Evolutionary conservation across 352 stramenopile species (phyloP).

Genomic region (Globisporangium lucens): DNA sequence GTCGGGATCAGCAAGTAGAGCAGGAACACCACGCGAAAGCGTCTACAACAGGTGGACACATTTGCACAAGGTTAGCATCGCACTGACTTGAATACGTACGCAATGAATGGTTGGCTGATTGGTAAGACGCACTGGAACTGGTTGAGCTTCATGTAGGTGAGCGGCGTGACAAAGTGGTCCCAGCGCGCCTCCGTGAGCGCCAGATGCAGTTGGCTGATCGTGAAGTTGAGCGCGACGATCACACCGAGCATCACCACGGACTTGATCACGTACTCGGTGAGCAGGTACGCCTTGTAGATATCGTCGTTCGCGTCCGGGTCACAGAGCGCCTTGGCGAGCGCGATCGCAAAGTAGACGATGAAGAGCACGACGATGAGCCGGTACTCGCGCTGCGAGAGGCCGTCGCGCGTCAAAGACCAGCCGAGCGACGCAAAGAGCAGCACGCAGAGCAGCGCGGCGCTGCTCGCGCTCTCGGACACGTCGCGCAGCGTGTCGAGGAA

Average conservation of each 20-base stretch:
- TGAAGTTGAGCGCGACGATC: slow-evolving; percentile 69
- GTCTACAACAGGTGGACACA: slow-evolving; percentile 20
- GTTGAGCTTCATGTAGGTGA: slow-evolving; percentile 73
- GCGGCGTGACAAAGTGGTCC: slow-evolving; percentile 52
- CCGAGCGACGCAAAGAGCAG: slow-evolving; percentile 53
- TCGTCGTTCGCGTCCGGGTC: slow-evolving; percentile 35
- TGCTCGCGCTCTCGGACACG: slow-evolving; percentile 36
- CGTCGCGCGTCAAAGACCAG: slow-evolving; percentile 57
- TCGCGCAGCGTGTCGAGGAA: slow-evolving; percentile 33
- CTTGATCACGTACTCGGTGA: slow-evolving; percentile 64
- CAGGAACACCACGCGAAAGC: slow-evolving; percentile 56
- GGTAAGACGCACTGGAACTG: slow-evolving; percentile 46
- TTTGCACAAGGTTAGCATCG: background rate
- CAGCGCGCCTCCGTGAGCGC: slow-evolving; percentile 48
- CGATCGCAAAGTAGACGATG: slow-evolving; percentile 35
- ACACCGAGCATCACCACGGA: slow-evolving; percentile 65
- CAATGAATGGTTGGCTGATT: too few species aligned
- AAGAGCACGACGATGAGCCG: slow-evolving; percentile 37
- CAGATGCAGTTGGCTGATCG: slow-evolving; percentile 47
- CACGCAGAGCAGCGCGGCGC: slow-evolving; percentile 36
- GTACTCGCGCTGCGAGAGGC: slow-evolving; percentile 37
- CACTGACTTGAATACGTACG: too few species aligned
- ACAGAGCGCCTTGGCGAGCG: slow-evolving; percentile 46
- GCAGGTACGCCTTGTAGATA: slow-evolving; percentile 56
- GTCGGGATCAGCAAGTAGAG: slow-evolving; percentile 58